Base-by-base conservation (phyloP, 2,329 filamentous ascomycete genomes). In the Dothistroma pini region DNA sequence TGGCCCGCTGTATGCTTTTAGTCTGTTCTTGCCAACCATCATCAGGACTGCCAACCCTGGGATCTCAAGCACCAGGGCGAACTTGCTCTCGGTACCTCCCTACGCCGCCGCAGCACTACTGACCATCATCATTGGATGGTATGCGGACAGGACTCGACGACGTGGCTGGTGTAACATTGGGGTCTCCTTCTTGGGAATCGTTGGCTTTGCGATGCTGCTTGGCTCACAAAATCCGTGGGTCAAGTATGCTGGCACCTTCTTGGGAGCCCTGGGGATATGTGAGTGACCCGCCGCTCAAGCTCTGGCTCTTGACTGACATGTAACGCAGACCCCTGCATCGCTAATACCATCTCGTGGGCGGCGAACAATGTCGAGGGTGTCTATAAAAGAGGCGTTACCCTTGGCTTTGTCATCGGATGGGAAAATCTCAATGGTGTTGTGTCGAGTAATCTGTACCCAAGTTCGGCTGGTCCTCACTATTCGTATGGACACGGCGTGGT, bases 251-350 rank as follows among this genome's bases (percentile, higher is more conserved):
- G 93, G 89, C 0, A 89, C 86, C 0, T 97, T 96, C 75, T 80
- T 97, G 0, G 92, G 89, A 0, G 92, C 93, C 0, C 79, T 93
- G 60, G 93, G 93, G 0, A 96, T 96, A 67, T 96, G 96, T 89
- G 86, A 71, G 89, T 96, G 58, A 78, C 90, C 16, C 9, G 19
- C 4, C 16, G 29, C 32, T 31, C 29, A 4, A 19, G 53, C 12
- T 10, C 12, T 22, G n/a, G 3, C 2, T 9, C 10, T 16, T 31
- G 8, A 25, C 56, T 38, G 32, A 51, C 29, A 16, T 31, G 16
- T 11, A 21, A 9, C 7, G 7, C 50, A 59, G 51, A 64, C 51
- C 63, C 63, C 22, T 62, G 60, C 86, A 0, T 96, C 58, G 78
- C 62, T 21, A 95, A 96, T 72, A 96, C 91, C 0, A 91, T 97